Evolutionary conservation across 148 eudicot genomes (phyloP).

Genomic region (Beta vulgaris): DNA sequence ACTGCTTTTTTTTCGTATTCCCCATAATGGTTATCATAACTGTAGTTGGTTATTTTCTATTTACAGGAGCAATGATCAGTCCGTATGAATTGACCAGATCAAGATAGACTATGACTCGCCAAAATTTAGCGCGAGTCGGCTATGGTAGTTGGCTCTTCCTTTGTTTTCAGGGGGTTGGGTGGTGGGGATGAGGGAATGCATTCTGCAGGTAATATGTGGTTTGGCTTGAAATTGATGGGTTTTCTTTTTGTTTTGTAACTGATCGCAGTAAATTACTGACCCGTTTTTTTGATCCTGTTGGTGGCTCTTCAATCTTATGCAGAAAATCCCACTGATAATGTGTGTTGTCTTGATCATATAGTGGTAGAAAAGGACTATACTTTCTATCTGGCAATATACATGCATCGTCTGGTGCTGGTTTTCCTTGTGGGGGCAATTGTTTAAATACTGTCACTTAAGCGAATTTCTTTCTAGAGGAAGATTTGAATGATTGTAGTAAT

Average conservation of each 20-base stretch:
- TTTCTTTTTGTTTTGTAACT: neutral
- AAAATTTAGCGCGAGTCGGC: neutral
- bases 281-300: neutral
- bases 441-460: neutral
- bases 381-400: neutral
- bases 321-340: neutral
- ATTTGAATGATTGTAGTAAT: constrained; percentile 5
- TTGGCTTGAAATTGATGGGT: neutral
- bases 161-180: neutral
- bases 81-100: neutral
- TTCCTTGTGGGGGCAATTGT: constrained; percentile 15
- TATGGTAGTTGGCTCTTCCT: neutral
- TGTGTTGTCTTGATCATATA: constrained; percentile 11
- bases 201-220: neutral
- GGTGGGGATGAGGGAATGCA: neutral
- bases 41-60: constrained; percentile 1
- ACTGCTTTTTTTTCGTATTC: constrained; percentile 5
- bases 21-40: neutral
- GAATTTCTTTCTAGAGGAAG: neutral
- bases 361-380: neutral
- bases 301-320: neutral
- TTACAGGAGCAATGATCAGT: constrained; percentile 3
- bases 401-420: constrained; percentile 8
- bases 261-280: neutral
- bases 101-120: neutral